phyloP scores from a whole-genome alignment of 1,284 basidiomycete genomes.

The Golubevia pallescens region DNA sequence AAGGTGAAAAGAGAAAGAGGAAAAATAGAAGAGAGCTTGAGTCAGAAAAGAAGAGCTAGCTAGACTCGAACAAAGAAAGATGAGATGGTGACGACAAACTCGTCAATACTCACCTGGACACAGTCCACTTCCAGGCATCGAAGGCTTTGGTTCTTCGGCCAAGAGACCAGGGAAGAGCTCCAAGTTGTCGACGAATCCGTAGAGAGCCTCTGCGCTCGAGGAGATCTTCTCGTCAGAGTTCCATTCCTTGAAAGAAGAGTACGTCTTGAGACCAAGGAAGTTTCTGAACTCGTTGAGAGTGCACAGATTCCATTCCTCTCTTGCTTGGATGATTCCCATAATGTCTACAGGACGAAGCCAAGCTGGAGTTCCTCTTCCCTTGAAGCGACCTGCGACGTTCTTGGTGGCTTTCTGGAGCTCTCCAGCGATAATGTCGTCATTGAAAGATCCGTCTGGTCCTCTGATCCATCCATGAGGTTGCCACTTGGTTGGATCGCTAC shows the following conservation, averaged over 20 bases:
- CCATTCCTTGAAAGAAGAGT: constrained; percentile 35
- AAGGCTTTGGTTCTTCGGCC: constrained; percentile 44
- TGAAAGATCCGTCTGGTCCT: constrained; percentile 34
- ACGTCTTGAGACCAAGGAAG: constrained; percentile 13
- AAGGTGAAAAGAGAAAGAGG: no score
- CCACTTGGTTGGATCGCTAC: constrained; percentile 13
- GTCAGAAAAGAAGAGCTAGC: no score
- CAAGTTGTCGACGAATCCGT: constrained; percentile 50
- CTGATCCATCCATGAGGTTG: constrained; percentile 39
- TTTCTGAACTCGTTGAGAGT: constrained; percentile 52
- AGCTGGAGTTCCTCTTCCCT: constrained; percentile 31
- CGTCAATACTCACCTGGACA: not conserved
- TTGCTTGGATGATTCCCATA: constrained; percentile 31
- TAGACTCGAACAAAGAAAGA: no score
- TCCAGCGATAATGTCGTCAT: constrained; percentile 29
- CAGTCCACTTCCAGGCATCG: constrained; percentile 36
- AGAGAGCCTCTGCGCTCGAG: constrained; percentile 36
- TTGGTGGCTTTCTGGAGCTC: constrained; percentile 35
- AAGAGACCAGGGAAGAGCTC: constrained; percentile 52
- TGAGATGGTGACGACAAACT: no score
- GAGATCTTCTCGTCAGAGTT: constrained; percentile 38
- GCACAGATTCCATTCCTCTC: constrained; percentile 46
- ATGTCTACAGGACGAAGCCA: constrained; percentile 42
- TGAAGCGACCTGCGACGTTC: constrained; percentile 41
- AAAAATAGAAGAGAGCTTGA: no score